These are phyloP conservation scores for Nannizziopsis barbatae DNA, from an alignment of 2,329 filamentous ascomycete genomes.

Conservation along the genomic window DNA sequence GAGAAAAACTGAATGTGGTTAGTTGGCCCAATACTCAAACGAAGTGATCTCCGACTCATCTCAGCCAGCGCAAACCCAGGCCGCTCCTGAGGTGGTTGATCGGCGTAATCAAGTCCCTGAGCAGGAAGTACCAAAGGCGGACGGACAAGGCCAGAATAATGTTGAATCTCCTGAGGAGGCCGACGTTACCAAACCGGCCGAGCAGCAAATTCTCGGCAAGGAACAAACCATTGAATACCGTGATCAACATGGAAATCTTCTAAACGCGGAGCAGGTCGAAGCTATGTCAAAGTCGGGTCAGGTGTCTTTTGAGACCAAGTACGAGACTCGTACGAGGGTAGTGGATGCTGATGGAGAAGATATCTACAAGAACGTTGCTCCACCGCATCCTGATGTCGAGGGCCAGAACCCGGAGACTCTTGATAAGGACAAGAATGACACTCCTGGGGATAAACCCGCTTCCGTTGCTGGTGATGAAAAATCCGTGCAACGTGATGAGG, in stretches of 20 bases:
- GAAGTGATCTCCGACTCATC: slow-evolving; percentile 14
- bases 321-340: slow-evolving; percentile 84
- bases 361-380: slow-evolving; percentile 42
- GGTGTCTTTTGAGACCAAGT: slow-evolving; percentile 88
- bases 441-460: slow-evolving; percentile 29
- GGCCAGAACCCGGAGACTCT: slow-evolving; percentile 48
- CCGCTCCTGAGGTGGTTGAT: slow-evolving; percentile 7
- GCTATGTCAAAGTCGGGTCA: slow-evolving; percentile 63
- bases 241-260: slow-evolving; percentile 82
- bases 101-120: slow-evolving; percentile 8
- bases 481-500: slow-evolving; percentile 28
- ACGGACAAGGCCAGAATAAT: slow-evolving; percentile 5
- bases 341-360: slow-evolving; percentile 72
- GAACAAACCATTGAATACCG: slow-evolving; percentile 89
- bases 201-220: slow-evolving; percentile 36
- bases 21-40: slow-evolving; percentile 34
- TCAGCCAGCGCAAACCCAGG: slow-evolving; percentile 13
- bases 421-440: slow-evolving; percentile 26
- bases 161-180: background rate
- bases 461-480: slow-evolving; percentile 31
- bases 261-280: slow-evolving; percentile 72
- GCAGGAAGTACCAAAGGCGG: slow-evolving; percentile 19
- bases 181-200: slow-evolving; percentile 25
- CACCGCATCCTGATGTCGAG: slow-evolving; percentile 47
- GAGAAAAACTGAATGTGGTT: slow-evolving; percentile 14